Evolutionary conservation across 2,329 filamentous ascomycete species (phyloP).

Genomic region (Ophiostoma ulmi): DNA sequence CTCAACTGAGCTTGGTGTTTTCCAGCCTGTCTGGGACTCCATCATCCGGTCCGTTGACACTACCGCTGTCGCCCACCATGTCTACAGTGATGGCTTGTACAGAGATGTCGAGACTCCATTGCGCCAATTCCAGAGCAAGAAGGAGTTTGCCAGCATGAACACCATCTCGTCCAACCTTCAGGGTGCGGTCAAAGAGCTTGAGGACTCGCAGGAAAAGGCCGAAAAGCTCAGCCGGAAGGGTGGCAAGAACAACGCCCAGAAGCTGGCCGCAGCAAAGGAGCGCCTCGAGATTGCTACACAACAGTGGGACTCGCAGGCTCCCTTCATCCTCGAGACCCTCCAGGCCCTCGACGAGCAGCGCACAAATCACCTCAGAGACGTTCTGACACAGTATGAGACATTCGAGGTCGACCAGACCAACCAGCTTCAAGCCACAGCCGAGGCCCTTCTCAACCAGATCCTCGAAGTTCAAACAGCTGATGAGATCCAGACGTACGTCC

Average conservation of each 20-base stretch:
- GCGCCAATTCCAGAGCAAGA: slow-evolving; percentile 65
- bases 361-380: slow-evolving; percentile 82
- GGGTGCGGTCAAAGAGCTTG: slow-evolving; percentile 77
- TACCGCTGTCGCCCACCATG: slow-evolving; percentile 76
- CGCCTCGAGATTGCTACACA: slow-evolving; percentile 72
- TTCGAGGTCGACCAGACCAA: slow-evolving; percentile 86
- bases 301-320: slow-evolving; percentile 91
- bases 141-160: slow-evolving; percentile 74
- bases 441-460: slow-evolving; percentile 73
- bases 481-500: slow-evolving; percentile 72
- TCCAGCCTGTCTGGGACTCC: slow-evolving; percentile 84
- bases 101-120: slow-evolving; percentile 81
- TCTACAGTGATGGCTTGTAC: slow-evolving; percentile 75
- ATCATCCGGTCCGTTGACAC: slow-evolving; percentile 74
- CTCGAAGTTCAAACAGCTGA: slow-evolving; percentile 81
- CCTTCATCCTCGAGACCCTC: slow-evolving; percentile 88
- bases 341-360: slow-evolving; percentile 87
- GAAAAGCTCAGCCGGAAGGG: slow-evolving; percentile 80
- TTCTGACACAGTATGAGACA: slow-evolving; percentile 87
- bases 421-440: slow-evolving; percentile 65
- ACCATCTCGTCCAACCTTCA: slow-evolving; percentile 76
- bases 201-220: slow-evolving; percentile 76
- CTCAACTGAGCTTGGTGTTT: slow-evolving; percentile 79
- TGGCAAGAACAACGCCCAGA: slow-evolving; percentile 67
- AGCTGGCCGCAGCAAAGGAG: slow-evolving; percentile 67